Evolutionary conservation across 2,329 filamentous ascomycete species (phyloP), one percentile per base, ranked within the genome.

Genomic region (Pyrenochaeta sp.): DNA sequence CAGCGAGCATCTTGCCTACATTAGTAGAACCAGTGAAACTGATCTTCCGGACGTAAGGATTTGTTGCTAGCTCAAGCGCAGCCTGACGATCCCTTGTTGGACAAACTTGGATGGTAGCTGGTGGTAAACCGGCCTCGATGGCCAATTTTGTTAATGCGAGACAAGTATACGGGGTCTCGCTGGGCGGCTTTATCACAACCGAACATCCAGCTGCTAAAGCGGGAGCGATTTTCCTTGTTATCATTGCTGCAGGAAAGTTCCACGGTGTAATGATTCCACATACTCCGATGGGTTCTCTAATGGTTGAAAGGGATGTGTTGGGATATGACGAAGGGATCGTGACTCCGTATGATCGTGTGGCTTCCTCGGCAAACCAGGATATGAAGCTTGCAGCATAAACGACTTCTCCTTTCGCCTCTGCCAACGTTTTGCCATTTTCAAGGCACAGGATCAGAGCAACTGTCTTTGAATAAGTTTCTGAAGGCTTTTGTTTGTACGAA

Each of bases 351-450:
- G 56, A 27, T 37, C 67, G 46, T 12, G 59, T 43, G 22, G 66
- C 67, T 44, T 69, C 66, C 40, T 66, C 67, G 2, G 64, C 28
- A 46, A 69, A 69, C 67, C 67, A 69, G 30, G 63, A 58, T 24
- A 68, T 55, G 52, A 68, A 69, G 19, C 50, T 54, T 15, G 64
- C 65, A 5, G 64, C 66, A 39, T 64, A 68, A 8, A 30, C 36
- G 8, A 67, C 65, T 48, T 68, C 66, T 7, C 65, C 64, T 19
- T 47, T 55, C 3, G 68, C 67, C 44, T 70, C 68, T n/a, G 88
- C 85, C 25, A 89, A 72, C 1, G 91, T 90, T 80, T 94, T 94
- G 64, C 91, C 91, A 66, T 93, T 94, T 80, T 94, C 91, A 22
- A 54, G 45, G 8, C 13, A 49, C 2, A 54, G 45, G 22, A 54